phyloP scores from a whole-genome alignment of 139 green algal species.

The Deuterostichococcus epilithicus region DNA sequence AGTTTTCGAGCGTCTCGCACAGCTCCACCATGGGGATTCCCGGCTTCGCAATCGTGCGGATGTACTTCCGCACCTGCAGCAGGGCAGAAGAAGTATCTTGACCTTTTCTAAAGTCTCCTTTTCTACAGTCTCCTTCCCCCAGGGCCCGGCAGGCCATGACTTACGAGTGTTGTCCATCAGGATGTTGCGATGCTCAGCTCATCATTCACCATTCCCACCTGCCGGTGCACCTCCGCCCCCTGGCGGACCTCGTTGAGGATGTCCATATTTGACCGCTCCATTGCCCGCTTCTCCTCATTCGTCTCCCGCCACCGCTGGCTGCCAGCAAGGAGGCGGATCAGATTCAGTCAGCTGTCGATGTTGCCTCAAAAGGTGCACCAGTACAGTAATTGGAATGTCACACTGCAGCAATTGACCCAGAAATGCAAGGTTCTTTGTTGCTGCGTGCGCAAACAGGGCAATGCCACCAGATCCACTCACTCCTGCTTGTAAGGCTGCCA shows the following conservation, averaged over 20 bases:
- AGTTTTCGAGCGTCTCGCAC: constrained; percentile 92
- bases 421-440: constrained; percentile 3
- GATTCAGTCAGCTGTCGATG: background rate
- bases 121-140: too few species aligned
- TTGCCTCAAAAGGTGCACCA: background rate
- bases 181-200: background rate
- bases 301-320: constrained; percentile 90
- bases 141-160: too few species aligned
- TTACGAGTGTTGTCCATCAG: background rate
- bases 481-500: constrained; percentile 79
- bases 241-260: constrained; percentile 93
- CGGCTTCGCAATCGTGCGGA: constrained; percentile 84
- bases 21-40: constrained; percentile 88
- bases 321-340: background rate
- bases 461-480: too few species aligned
- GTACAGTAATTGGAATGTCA: background rate
- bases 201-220: constrained; percentile 33
- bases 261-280: constrained; percentile 69
- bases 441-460: too few species aligned
- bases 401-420: background rate
- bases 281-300: constrained; percentile 86
- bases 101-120: too few species aligned
- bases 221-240: constrained; percentile 93
- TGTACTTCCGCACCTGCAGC: constrained; percentile 84
- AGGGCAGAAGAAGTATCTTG: too few species aligned